phyloP scores from a whole-genome alignment of 2,329 filamentous ascomycete species.

The Neocucurbitaria cava region DNA sequence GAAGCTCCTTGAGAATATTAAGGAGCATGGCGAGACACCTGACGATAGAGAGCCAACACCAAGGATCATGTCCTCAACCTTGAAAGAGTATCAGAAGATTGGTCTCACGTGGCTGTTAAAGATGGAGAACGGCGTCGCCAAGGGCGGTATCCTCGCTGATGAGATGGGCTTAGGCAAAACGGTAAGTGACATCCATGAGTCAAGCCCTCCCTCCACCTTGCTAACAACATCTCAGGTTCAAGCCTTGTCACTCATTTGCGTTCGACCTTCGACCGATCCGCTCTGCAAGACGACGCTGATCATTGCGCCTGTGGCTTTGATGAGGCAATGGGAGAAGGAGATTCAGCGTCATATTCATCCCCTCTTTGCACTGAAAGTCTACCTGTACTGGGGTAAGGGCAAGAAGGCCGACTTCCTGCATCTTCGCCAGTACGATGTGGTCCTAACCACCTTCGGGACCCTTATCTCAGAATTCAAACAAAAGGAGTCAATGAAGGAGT shows the following conservation, averaged over 20 bases:
- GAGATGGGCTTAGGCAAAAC: conserved; percentile 84
- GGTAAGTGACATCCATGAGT: conserved; percentile 51
- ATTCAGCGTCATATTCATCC: conserved; percentile 73
- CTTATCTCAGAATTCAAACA: conserved; percentile 72
- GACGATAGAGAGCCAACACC: conserved; percentile 73
- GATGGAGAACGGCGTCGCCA: conserved; percentile 74
- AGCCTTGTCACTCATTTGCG: conserved; percentile 77
- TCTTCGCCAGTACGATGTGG: conserved; percentile 72
- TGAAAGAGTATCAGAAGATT: conserved; percentile 84
- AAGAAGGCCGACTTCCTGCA: conserved; percentile 64
- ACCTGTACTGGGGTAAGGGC: conserved; percentile 69
- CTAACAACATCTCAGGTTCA: conserved; percentile 54
- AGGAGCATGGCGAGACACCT: conserved; percentile 43
- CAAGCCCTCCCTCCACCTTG: not conserved
- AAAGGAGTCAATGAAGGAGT: conserved; percentile 59
- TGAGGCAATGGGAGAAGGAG: conserved; percentile 86
- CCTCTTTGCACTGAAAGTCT: conserved; percentile 66
- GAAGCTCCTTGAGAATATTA: conserved; percentile 42
- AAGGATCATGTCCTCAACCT: conserved; percentile 67
- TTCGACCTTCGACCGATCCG: conserved; percentile 66
- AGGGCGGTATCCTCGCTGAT: conserved; percentile 71
- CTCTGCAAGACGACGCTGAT: conserved; percentile 78
- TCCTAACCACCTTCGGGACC: conserved; percentile 81
- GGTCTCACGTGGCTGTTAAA: conserved; percentile 78
- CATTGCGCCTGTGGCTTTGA: conserved; percentile 77